Conservation (phyloP, 2,329 filamentous ascomycete species). For the Pseudogymnoascus sp. region DNA sequence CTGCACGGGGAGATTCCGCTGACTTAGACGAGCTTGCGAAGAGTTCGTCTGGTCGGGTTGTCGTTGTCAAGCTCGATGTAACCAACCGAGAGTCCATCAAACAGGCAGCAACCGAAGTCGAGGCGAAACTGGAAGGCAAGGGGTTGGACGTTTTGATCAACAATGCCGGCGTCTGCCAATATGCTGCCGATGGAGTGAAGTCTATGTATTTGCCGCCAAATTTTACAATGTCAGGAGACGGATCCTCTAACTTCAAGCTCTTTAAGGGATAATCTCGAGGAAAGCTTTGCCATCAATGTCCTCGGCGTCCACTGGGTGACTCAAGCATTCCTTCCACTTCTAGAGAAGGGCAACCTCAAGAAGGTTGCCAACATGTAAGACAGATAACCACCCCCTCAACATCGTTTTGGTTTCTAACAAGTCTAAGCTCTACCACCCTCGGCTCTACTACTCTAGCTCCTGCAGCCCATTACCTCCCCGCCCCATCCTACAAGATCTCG, state of each 20-base stretch:
- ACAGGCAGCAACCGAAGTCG: conserved; percentile 29
- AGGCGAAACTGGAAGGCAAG: conserved; percentile 29
- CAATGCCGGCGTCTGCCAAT: conserved; percentile 33
- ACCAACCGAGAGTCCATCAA: conserved; percentile 30
- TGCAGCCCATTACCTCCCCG: conserved; percentile 15
- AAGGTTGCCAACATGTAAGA: not conserved
- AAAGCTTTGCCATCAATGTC: conserved; percentile 32
- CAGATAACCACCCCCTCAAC: conserved; percentile 25
- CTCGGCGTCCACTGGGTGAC: conserved; percentile 34
- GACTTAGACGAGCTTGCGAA: conserved; percentile 31
- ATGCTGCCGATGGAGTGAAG: conserved; percentile 11
- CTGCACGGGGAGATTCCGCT: conserved; percentile 31
- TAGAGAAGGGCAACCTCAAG: not conserved
- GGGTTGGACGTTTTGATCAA: conserved; percentile 42
- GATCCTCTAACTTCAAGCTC: not conserved
- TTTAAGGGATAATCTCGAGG: conserved; percentile 22
- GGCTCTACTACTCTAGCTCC: conserved; percentile 33
- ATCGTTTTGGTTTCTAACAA: conserved; percentile 13
- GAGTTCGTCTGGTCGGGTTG: conserved; percentile 30
- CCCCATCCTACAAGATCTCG: conserved; percentile 37
- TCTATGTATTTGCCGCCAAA: conserved; percentile 2
- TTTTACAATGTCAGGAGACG: not conserved
- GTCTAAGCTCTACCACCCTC: conserved; percentile 33
- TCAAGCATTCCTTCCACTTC: conserved; percentile 32
- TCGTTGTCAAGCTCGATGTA: conserved; percentile 33